Percentiles rank a stretch among this genome's conserved stretches.
phyloP scores from a whole-genome alignment of 441 rosid species.

The Macaranga tanarius region DNA sequence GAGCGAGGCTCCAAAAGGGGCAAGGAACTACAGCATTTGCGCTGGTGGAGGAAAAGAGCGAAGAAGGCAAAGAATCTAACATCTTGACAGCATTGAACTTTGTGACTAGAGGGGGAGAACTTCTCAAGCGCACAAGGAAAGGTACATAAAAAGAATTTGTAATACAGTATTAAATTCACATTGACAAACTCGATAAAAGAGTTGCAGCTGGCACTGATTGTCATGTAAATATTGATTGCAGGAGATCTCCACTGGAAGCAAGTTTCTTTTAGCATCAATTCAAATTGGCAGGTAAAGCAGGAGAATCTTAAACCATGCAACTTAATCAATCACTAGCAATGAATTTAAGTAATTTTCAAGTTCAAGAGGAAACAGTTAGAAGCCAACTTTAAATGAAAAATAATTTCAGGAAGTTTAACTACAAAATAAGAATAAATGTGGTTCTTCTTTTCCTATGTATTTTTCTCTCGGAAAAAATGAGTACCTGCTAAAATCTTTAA shows the following conservation, averaged over 20 bases:
- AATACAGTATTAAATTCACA: not conserved
- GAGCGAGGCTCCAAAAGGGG: conserved; percentile 73
- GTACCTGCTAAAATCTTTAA: conserved; percentile 5
- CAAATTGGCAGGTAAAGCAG: conserved; percentile 71
- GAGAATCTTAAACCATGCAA: not conserved
- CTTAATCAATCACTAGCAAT: not conserved
- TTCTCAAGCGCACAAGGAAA: conserved; percentile 92
- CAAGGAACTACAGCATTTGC: conserved; percentile 43
- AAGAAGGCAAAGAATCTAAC: conserved; percentile 45
- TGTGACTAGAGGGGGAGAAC: conserved; percentile 76
- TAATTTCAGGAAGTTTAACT: not conserved
- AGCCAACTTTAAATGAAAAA: not conserved
- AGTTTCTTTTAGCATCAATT: conserved; percentile 74
- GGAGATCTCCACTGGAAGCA: conserved; percentile 94
- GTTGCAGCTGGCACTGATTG: conserved; percentile 14
- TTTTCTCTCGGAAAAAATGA: not conserved
- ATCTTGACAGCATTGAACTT: conserved; percentile 57
- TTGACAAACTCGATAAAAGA: not conserved
- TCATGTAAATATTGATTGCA: conserved; percentile 33
- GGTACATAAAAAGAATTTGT: conserved; percentile 39
- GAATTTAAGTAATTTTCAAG: not conserved
- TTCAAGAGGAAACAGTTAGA: not conserved
- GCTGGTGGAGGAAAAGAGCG: conserved; percentile 48
- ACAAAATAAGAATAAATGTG: not conserved
- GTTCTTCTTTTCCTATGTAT: not conserved